Percentiles rank a stretch among this genome's conserved stretches.
phyloP scores from a whole-genome alignment of 108 stramenopile genomes.

The Licmophora abbreviata region DNA sequence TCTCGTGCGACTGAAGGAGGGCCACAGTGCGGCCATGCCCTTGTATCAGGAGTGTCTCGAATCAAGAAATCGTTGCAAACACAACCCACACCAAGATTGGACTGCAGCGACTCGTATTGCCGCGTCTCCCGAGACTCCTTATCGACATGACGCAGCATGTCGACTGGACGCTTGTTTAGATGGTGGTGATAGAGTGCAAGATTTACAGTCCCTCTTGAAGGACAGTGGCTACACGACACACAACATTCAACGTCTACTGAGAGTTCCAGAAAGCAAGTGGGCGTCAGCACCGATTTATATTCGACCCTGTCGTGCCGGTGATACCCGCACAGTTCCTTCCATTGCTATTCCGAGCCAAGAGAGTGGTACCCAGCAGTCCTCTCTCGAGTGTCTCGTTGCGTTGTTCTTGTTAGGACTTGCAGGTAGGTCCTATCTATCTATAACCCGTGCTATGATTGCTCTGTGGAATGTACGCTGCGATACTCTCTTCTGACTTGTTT shows the following conservation, averaged over 20 bases:
- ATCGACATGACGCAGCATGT: conserved; percentile 16
- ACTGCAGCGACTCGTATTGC: conserved; percentile 56
- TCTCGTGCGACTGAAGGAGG: conserved; percentile 26
- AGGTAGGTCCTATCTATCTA: too few relatives aligned
- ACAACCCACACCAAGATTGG: conserved; percentile 16
- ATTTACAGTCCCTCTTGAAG: conserved; percentile 1
- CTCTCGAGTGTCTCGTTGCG: conserved; percentile 16
- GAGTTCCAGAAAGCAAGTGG: conserved; percentile 4
- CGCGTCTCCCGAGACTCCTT: conserved; percentile 13
- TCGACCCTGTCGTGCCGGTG: conserved; percentile 17
- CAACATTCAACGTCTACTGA: conserved; percentile 8
- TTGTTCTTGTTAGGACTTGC: conserved; percentile 34
- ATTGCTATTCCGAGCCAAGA: background rate
- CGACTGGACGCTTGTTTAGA: background rate
- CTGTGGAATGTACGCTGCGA: too few relatives aligned
- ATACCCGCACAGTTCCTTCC: conserved; percentile 4
- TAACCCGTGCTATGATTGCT: too few relatives aligned
- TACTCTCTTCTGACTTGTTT: conserved; percentile 1
- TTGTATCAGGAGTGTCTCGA: conserved; percentile 38
- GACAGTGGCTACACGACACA: conserved; percentile 4
- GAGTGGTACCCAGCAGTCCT: conserved; percentile 1
- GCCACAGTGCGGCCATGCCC: conserved; percentile 30
- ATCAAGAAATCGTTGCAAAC: too few relatives aligned
- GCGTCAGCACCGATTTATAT: conserved; percentile 21
- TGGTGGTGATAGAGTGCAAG: background rate